Base-by-base conservation (phyloP, 345 rosid species). In the Orychophragmus violaceus region DNA sequence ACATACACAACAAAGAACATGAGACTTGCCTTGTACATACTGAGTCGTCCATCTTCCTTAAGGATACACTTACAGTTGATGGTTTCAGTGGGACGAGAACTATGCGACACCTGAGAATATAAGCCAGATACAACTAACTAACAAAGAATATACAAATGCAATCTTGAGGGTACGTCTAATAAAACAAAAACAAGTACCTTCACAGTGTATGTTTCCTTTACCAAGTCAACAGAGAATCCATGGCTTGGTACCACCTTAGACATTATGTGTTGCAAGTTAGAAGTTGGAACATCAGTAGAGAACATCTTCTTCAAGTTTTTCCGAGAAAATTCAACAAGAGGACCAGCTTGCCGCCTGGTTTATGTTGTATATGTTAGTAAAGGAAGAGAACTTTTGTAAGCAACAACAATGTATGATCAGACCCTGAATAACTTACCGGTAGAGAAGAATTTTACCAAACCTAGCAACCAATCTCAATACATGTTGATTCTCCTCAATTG, bases 41-140 rank as follows among this genome's bases (percentile, higher is more conserved):
- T 60, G 22, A 87, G 91, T 16, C 56, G 69, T 46, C 83, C 71
- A 66, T 78, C 87, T 68, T 75, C 83, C 14, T 36, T 68, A 5
- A 74, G 16, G 0, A 37, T 53, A 45, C 94, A 87, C 78, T 85
- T 87, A 81, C 91, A 85, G 11, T 72, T 61, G 39, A 90, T 60
- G 5, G 66, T 77, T 62, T 64, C 62, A 69, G 55, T 58, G 3
- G 71, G 83, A 46, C 39, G 41, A 37, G 22, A 32, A 27, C 27
- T 14, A 62, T 76, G 79, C 16, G 85, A 81, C 59, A 90, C 42
- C 96, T 89, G 57, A 56, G 45, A 17, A 44, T 51, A 32, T 53
- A 14, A 58, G 22, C 25, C 66, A 29, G 28, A 51, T 25, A 58
- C 29, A 76, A 66, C 36, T 1, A 28, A 28, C 9, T 6, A 28